A percentile compares a stretch with the other conserved stretches of the same genome.
Evolutionary conservation across 768 basidiomycete species (phyloP).

Genomic region (Mycena rosella): DNA sequence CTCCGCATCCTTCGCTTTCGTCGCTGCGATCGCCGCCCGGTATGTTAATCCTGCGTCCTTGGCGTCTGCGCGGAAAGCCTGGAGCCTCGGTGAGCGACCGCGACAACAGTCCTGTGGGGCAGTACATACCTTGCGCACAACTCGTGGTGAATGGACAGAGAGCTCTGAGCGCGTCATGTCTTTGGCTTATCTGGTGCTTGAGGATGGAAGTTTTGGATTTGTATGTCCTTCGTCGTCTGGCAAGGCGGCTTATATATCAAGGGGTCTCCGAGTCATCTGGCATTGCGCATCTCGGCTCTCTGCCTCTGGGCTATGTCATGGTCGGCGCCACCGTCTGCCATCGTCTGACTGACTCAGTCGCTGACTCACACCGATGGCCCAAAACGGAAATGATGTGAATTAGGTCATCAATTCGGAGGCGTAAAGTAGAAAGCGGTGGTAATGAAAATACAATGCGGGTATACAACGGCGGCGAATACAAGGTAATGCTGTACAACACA

Average conservation of each 20-base stretch:
- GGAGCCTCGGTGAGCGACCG: not conserved
- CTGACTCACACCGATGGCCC: conserved; percentile 8
- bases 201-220: not conserved
- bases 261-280: conserved; percentile 1
- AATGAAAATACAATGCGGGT: not conserved
- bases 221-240: no score
- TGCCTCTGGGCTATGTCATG: no score
- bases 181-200: not conserved
- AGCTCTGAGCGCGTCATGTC: conserved; percentile 29
- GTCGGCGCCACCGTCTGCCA: no score
- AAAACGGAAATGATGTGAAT: not conserved
- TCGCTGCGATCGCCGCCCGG: conserved; percentile 14
- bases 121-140: conserved; percentile 25
- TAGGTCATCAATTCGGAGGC: conserved; percentile 1
- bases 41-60: conserved; percentile 17
- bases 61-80: conserved; percentile 33
- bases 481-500: no score
- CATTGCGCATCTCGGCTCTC: not conserved
- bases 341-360: not conserved
- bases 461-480: not conserved
- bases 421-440: not conserved
- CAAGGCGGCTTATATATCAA: not conserved
- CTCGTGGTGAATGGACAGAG: conserved; percentile 21
- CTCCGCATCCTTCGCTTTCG: conserved; percentile 5
- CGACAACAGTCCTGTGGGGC: not conserved